Evolutionary conservation across 768 basidiomycete species (phyloP), one percentile per base, ranked within the genome.

Genomic region (Candolleomyces eurysporus): DNA sequence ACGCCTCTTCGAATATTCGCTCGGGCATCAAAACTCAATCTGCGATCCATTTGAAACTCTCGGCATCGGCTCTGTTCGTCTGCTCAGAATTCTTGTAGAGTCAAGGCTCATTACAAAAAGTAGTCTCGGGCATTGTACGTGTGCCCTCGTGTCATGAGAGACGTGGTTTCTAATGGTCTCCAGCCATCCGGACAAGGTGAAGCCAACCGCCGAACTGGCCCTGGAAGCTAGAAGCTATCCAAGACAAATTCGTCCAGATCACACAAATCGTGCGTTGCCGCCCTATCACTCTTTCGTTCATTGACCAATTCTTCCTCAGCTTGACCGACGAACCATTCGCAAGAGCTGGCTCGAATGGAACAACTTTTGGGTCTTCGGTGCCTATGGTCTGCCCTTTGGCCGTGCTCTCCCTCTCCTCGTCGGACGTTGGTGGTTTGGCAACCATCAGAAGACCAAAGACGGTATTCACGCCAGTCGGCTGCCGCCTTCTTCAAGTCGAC

Each of bases 361-460:
- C 2, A 90, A 99, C 63, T 82, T 92, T 32, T 95, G 90, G 87
- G 93, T 98, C 0, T 82, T 99, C 50, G 92, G 88, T 21, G 76
- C 84, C 11, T 99, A 99, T 68, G 96, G 89, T 3, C 54, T 96
- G 13, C 69, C 95, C 17, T 88, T 99, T 56, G 96, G 96, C 50
- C 87, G 87, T 51, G 82, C 57, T 58, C 13, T 40, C 36, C 43
- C 19, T 40, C 31, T 36, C 13, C 16, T 48, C 56, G 8, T 66
- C 89, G 88, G 91, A 94, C 14, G 88, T 39, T 98, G 96, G 97
- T 99, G 97, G 97, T 99, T 98, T 69, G 92, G 94, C 4, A 92
- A 87, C 66, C 83, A 91, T 60, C 81, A 86, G 64, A 88, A 85
- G 73, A 99, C 97, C 16, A 96, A 96, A 73, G 97, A 99, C 64